Evolutionary conservation across 257 asterid genomes (phyloP).

Genomic region (Datura wrightii): DNA sequence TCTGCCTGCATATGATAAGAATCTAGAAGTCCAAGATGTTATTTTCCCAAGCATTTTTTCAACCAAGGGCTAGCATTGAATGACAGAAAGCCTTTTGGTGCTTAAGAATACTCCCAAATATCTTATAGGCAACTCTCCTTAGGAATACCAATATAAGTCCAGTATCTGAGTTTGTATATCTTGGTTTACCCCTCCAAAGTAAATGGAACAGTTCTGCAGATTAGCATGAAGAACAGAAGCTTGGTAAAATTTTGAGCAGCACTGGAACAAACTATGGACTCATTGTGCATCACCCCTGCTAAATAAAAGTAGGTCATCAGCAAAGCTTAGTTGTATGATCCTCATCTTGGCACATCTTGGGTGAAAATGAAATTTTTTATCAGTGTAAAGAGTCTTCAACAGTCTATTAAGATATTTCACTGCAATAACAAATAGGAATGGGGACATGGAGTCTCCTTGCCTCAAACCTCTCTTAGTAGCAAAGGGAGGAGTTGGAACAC

Average conservation of each 20-base stretch:
- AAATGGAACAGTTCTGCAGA: background rate
- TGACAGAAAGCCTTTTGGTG: too few relatives aligned
- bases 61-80: too few relatives aligned
- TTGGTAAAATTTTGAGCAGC: background rate
- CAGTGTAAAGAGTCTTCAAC: background rate
- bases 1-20: too few relatives aligned
- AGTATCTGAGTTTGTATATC: background rate
- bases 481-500: background rate
- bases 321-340: background rate
- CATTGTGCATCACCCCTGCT: background rate
- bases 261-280: background rate
- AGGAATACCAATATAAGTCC: too few relatives aligned
- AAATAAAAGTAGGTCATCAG: too few relatives aligned
- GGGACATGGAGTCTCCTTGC: background rate
- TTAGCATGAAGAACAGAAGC: background rate
- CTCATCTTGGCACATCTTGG: background rate
- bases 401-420: too few relatives aligned
- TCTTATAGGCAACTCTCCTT: too few relatives aligned
- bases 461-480: background rate
- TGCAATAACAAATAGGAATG: background rate
- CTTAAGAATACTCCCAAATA: too few relatives aligned
- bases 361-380: background rate
- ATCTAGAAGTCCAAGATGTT: too few relatives aligned
- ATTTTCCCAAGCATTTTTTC: too few relatives aligned
- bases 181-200: constrained; percentile 8